Conservation (phyloP, 306 rosid species). For the Adenanthera pavonina region DNA sequence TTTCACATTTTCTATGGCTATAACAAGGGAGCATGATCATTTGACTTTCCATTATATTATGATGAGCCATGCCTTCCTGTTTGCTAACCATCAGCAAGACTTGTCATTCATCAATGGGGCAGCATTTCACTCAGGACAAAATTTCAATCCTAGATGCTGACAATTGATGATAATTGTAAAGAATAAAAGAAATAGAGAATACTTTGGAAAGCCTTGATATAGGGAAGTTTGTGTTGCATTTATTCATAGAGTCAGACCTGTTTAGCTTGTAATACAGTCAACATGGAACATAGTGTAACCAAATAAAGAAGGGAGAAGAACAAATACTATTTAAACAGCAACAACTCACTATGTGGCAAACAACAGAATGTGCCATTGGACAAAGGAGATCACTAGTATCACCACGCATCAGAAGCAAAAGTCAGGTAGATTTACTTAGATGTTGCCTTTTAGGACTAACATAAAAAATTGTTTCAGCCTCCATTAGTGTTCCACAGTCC, state of each 20-base stretch:
- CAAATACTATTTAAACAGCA: too few species aligned
- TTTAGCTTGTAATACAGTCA: too few species aligned
- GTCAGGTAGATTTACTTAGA: neutral
- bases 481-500: neutral
- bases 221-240: too few species aligned
- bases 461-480: neutral
- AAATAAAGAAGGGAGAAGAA: too few species aligned
- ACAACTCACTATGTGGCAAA: neutral
- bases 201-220: too few species aligned
- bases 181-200: too few species aligned
- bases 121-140: neutral
- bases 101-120: neutral
- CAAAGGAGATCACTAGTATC: neutral
- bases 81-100: neutral
- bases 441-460: neutral
- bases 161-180: neutral
- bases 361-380: neutral
- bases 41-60: neutral
- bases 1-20: neutral
- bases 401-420: too few species aligned
- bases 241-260: too few species aligned
- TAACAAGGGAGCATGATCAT: neutral
- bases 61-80: neutral
- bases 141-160: neutral
- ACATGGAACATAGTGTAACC: too few species aligned